phyloP scores from a whole-genome alignment of 306 rosid species.

The Prinsepia uniflora region DNA sequence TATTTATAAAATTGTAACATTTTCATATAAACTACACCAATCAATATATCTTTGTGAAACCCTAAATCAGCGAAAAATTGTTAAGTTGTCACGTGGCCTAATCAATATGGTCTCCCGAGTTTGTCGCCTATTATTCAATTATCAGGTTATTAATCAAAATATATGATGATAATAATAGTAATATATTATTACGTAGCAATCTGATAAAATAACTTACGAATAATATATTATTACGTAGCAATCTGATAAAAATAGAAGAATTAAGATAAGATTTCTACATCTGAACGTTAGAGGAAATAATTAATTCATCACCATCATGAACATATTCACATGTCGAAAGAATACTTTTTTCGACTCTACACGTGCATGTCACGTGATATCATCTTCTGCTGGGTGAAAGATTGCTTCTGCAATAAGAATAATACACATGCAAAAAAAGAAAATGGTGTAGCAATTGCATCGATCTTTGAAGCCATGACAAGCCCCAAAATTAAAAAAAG shows the following conservation, averaged over 20 bases:
- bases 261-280: neutral
- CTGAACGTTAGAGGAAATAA: conserved; percentile 4
- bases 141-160: no score
- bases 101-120: no score
- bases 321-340: conserved; percentile 10
- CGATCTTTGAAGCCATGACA: conserved; percentile 11
- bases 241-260: neutral
- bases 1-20: no score
- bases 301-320: neutral
- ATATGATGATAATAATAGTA: no score
- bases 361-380: conserved; percentile 25
- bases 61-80: no score
- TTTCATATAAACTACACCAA: no score
- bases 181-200: neutral
- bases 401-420: conserved; percentile 13
- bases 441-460: conserved; percentile 11
- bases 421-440: neutral
- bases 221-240: no score
- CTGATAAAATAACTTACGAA: neutral
- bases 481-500: no score
- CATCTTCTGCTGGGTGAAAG: neutral
- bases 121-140: no score
- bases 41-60: no score
- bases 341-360: conserved; percentile 11
- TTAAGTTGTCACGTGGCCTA: no score